A percentile compares a stretch with the other conserved stretches of the same genome.
phyloP scores from a whole-genome alignment of 2,329 filamentous ascomycete species.

The Xylariaceae sp. region DNA sequence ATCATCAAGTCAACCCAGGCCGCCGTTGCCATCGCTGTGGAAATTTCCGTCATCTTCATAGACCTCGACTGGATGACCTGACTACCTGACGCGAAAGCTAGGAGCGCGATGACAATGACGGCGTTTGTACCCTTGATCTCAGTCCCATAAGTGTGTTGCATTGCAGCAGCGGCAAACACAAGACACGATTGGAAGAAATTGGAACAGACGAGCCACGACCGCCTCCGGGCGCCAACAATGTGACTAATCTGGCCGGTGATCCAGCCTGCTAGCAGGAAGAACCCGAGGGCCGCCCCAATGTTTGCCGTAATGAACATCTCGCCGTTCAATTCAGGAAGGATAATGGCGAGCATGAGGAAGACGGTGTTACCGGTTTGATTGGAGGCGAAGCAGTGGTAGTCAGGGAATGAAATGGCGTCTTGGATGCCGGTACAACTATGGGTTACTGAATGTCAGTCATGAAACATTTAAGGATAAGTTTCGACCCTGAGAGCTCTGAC shows the following conservation, averaged over 20 bases:
- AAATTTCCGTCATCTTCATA: conserved; percentile 56
- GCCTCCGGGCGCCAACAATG: conserved; percentile 42
- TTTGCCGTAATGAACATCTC: conserved; percentile 49
- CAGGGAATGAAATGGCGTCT: conserved; percentile 56
- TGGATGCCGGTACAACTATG: conserved; percentile 45
- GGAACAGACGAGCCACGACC: conserved; percentile 50
- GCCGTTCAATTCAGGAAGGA: conserved; percentile 42
- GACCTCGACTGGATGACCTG: conserved; percentile 56
- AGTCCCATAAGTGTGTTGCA: conserved; percentile 41
- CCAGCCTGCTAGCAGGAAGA: conserved; percentile 52
- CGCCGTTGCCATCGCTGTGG: conserved; percentile 61
- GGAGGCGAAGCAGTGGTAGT: conserved; percentile 59
- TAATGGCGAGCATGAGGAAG: conserved; percentile 49
- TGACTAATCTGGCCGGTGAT: conserved; percentile 54
- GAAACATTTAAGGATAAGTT: neutral
- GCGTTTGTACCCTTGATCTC: conserved; percentile 32
- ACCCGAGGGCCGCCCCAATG: conserved; percentile 49
- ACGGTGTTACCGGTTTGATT: conserved; percentile 65
- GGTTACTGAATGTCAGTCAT: conserved; percentile 3
- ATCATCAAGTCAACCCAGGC: conserved; percentile 58
- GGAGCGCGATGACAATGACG: conserved; percentile 42
- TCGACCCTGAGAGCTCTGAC: neutral
- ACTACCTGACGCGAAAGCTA: conserved; percentile 52
- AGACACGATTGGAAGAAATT: conserved; percentile 51
- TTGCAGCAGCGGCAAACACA: conserved; percentile 47